phyloP scores from a whole-genome alignment of 2,329 filamentous ascomycete genomes.

The Amesomyces nigricolor region DNA sequence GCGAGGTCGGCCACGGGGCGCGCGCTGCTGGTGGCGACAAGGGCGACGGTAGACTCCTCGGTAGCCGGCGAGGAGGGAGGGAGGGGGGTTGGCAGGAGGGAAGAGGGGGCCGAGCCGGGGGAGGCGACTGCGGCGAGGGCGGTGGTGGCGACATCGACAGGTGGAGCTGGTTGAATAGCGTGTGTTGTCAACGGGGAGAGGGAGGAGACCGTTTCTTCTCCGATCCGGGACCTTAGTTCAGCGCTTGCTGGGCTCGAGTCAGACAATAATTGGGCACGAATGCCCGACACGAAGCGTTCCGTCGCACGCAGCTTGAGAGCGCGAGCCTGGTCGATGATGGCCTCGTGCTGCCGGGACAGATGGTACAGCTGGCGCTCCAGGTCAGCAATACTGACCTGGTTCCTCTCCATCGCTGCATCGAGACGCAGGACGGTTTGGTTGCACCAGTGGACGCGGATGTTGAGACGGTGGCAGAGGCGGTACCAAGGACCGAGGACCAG shows the following conservation, averaged over 20 bases:
- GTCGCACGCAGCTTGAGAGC: not conserved
- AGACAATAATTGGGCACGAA: not conserved
- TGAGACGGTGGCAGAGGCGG: slow-evolving; percentile 1
- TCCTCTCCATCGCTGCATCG: not conserved
- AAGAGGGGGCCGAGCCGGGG: not conserved
- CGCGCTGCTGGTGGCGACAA: not conserved
- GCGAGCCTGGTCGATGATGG: not conserved
- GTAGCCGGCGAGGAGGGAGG: not conserved
- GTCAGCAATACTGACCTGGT: not conserved
- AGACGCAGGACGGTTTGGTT: not conserved
- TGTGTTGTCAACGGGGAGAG: not conserved
- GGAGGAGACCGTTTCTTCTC: too few species aligned
- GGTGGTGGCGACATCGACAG: not conserved
- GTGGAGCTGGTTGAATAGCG: not conserved
- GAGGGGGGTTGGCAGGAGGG: not conserved
- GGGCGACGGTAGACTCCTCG: not conserved
- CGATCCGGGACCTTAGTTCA: too few species aligned
- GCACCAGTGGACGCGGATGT: not conserved
- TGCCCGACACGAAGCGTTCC: not conserved
- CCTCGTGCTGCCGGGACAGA: not conserved
- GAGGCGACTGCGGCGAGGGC: not conserved
- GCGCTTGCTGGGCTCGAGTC: not conserved
- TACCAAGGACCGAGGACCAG: slow-evolving; percentile 1
- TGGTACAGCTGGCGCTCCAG: slow-evolving; percentile 3
- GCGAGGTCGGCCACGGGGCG: not conserved